Conservation (phyloP, 1,284 basidiomycete genomes). For the Ceratobasidium sp. region DNA sequence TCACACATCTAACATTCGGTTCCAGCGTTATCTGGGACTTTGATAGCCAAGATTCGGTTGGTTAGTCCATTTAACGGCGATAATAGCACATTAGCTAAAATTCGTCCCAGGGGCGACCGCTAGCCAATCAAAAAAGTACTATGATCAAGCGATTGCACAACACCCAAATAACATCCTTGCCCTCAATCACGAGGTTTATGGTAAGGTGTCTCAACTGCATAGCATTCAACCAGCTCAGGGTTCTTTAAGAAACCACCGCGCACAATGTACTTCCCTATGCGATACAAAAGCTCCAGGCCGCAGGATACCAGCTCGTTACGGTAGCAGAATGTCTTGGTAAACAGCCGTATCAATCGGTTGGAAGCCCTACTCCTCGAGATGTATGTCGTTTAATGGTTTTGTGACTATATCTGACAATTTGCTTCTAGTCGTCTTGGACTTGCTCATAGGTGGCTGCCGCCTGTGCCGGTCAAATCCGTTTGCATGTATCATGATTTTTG, state of each 20-base stretch:
- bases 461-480: too few relatives aligned
- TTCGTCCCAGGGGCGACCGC: neutral
- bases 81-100: neutral
- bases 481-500: too few relatives aligned
- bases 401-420: too few relatives aligned
- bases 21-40: conserved; percentile 39
- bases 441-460: too few relatives aligned
- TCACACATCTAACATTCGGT: neutral
- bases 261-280: conserved; percentile 12
- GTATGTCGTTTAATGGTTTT: too few relatives aligned
- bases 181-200: conserved; percentile 40
- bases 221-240: too few relatives aligned
- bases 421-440: too few relatives aligned
- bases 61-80: conserved; percentile 7
- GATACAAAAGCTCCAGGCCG: conserved; percentile 26
- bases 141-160: neutral
- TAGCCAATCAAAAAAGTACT: conserved; percentile 2
- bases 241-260: neutral
- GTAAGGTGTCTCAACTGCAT: neutral
- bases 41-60: conserved; percentile 37
- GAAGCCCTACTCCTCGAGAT: conserved; percentile 3
- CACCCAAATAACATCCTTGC: conserved; percentile 30
- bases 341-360: conserved; percentile 25
- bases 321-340: conserved; percentile 36
- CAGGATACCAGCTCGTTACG: conserved; percentile 28